Percentiles rank a stretch among this genome's conserved stretches.
Conservation (phyloP, 108 stramenopile genomes). For the Skeletonema menzelii region DNA sequence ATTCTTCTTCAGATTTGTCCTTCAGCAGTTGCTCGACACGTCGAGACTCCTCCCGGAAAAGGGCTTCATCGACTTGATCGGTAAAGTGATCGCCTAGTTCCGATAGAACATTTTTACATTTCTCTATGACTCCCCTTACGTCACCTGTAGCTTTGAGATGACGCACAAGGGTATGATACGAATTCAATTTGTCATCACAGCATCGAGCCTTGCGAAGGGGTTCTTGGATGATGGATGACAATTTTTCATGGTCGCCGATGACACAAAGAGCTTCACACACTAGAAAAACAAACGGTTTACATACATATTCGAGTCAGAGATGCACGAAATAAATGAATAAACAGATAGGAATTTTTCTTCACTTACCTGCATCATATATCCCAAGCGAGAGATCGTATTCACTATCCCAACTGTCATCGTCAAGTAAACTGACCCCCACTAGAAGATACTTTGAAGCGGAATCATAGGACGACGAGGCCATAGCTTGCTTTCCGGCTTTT, state of each 20-base stretch:
- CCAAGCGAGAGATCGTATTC: constrained; percentile 54
- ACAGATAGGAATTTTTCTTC: neutral
- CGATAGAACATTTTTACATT: constrained; percentile 12
- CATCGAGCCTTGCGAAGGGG: constrained; percentile 1
- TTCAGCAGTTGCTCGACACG: constrained; percentile 2
- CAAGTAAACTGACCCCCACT: constrained; percentile 41
- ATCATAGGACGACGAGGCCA: constrained; percentile 35
- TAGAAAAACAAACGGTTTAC: neutral
- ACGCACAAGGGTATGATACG: constrained; percentile 19
- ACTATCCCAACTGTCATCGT: constrained; percentile 46
- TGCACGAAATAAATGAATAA: neutral
- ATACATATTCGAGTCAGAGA: neutral
- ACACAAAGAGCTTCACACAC: constrained; percentile 31
- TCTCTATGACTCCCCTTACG: constrained; percentile 11
- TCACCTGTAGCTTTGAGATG: constrained; percentile 12
- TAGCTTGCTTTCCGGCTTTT: constrained; percentile 43
- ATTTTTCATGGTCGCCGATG: constrained; percentile 21
- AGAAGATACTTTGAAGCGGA: constrained; percentile 44
- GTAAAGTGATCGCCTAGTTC: constrained; percentile 33
- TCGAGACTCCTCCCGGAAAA: neutral
- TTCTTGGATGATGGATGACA: neutral
- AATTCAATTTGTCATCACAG: constrained; percentile 22
- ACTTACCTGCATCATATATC: constrained; percentile 32
- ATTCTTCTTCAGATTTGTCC: neutral
- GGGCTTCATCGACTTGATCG: neutral